Conservation (phyloP, 2,329 filamentous ascomycete species). For the Balansia obtecta region DNA sequence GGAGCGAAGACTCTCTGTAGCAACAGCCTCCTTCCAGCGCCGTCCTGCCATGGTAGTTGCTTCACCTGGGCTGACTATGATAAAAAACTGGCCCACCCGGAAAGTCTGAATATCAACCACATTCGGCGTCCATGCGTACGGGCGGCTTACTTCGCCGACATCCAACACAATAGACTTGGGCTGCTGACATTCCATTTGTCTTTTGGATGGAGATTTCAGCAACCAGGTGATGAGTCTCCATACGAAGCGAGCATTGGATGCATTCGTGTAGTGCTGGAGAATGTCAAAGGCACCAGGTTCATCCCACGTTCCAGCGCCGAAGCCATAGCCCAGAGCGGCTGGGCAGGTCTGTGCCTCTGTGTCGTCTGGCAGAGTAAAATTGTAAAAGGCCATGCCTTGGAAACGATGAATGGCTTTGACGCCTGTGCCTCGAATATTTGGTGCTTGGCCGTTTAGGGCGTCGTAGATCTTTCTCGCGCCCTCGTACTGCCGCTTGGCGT, state of each 20-base stretch:
- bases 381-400: conserved; percentile 62
- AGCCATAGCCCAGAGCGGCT: conserved; percentile 77
- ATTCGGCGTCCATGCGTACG: conserved; percentile 80
- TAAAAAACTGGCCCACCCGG: conserved; percentile 70
- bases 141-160: conserved; percentile 60
- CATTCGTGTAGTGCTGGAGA: conserved; percentile 64
- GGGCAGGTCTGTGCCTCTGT: conserved; percentile 63
- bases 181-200: conserved; percentile 62
- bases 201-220: conserved; percentile 53
- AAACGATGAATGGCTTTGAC: conserved; percentile 75
- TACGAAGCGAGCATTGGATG: conserved; percentile 57
- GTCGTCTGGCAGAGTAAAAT: conserved; percentile 61
- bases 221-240: conserved; percentile 65
- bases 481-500: conserved; percentile 53
- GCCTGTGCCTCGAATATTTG: conserved; percentile 46
- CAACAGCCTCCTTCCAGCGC: conserved; percentile 66
- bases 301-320: conserved; percentile 81
- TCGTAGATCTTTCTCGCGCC: conserved; percentile 41
- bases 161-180: conserved; percentile 80
- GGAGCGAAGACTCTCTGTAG: conserved; percentile 31
- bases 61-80: conserved; percentile 78
- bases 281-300: conserved; percentile 85
- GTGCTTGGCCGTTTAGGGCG: conserved; percentile 30
- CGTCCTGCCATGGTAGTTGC: conserved; percentile 86
- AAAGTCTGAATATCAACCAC: conserved; percentile 79